Evolutionary conservation across 192 early-diverging fungal species (phyloP).

Genomic region (Allomyces macrogynus): DNA sequence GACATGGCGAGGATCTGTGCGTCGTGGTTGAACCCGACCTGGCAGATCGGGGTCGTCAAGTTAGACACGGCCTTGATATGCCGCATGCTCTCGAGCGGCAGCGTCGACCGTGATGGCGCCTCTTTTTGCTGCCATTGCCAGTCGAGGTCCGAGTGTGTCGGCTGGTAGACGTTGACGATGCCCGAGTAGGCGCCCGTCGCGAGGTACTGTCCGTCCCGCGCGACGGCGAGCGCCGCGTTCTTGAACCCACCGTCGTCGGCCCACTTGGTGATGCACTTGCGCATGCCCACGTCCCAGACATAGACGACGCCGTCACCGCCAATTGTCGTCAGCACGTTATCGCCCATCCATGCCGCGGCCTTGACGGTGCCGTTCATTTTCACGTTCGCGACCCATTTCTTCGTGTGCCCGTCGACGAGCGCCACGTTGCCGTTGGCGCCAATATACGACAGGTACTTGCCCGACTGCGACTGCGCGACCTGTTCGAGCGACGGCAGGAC

Average conservation of each 20-base stretch:
- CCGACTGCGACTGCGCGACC: constrained; percentile 45
- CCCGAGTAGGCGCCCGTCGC: constrained; percentile 69
- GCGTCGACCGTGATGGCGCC: constrained; percentile 6
- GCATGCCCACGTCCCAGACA: constrained; percentile 62
- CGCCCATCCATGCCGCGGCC: constrained; percentile 53
- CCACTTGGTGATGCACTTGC: constrained; percentile 58
- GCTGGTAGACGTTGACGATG: constrained; percentile 77
- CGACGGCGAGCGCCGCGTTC: constrained; percentile 45
- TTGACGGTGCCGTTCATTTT: constrained; percentile 72
- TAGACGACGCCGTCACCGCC: constrained; percentile 71
- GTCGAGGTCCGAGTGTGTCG: constrained; percentile 3
- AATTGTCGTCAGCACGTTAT: constrained; percentile 57
- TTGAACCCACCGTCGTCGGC: constrained; percentile 64
- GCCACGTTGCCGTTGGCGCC: constrained; percentile 65
- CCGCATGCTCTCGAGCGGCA: constrained; percentile 28
- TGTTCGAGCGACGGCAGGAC: constrained; percentile 30
- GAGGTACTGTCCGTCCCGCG: constrained; percentile 50
- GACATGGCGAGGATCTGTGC: constrained; percentile 65
- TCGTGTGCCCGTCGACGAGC: constrained; percentile 51
- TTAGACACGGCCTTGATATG: constrained; percentile 63
- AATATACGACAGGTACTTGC: constrained; percentile 54
- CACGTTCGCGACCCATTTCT: constrained; percentile 71
- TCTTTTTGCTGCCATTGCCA: no score
- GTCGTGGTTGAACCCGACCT: constrained; percentile 63
- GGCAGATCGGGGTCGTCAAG: constrained; percentile 59